Evolutionary conservation across 2,329 filamentous ascomycete genomes (phyloP).

Genomic region (Alternaria arborescens): DNA sequence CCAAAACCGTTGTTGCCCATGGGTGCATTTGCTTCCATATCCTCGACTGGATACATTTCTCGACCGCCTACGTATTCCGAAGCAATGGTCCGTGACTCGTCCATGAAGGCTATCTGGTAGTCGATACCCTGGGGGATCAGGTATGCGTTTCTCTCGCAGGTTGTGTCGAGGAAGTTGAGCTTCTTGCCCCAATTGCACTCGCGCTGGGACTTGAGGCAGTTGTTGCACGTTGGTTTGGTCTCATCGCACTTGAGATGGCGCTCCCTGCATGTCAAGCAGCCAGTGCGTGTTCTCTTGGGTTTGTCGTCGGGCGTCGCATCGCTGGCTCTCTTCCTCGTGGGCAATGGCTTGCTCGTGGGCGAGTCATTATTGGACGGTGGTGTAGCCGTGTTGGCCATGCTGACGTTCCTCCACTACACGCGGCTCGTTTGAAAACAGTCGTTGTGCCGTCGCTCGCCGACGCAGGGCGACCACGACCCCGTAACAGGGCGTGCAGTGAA

Average conservation of each 20-base stretch:
- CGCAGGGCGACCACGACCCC: constrained; percentile 14
- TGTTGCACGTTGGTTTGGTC: constrained; percentile 70
- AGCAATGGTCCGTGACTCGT: constrained; percentile 89
- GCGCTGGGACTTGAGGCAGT: constrained; percentile 87
- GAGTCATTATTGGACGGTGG: constrained; percentile 34
- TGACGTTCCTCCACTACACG: constrained; percentile 5
- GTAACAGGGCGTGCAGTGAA: constrained; percentile 14
- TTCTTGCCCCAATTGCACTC: constrained; percentile 86
- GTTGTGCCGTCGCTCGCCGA: constrained; percentile 11
- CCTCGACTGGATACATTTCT: constrained; percentile 72
- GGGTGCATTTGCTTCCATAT: constrained; percentile 28
- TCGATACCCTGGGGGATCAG: constrained; percentile 56
- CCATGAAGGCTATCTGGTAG: constrained; percentile 80
- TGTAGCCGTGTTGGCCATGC: constrained; percentile 33
- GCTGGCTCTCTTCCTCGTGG: constrained; percentile 31
- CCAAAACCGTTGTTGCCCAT: constrained; percentile 40
- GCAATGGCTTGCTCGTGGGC: constrained; percentile 25
- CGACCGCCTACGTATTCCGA: constrained; percentile 86
- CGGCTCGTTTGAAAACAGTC: constrained; percentile 3
- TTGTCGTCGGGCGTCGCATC: constrained; percentile 59
- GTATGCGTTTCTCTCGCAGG: constrained; percentile 72
- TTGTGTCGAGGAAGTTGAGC: constrained; percentile 90
- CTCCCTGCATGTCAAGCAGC: constrained; percentile 89
- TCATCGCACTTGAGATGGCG: constrained; percentile 93
- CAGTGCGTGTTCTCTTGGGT: constrained; percentile 87